These are phyloP conservation scores for Pseudopediastrum boryanum DNA, from an alignment of 139 green algal species.

Conservation along the genomic window DNA sequence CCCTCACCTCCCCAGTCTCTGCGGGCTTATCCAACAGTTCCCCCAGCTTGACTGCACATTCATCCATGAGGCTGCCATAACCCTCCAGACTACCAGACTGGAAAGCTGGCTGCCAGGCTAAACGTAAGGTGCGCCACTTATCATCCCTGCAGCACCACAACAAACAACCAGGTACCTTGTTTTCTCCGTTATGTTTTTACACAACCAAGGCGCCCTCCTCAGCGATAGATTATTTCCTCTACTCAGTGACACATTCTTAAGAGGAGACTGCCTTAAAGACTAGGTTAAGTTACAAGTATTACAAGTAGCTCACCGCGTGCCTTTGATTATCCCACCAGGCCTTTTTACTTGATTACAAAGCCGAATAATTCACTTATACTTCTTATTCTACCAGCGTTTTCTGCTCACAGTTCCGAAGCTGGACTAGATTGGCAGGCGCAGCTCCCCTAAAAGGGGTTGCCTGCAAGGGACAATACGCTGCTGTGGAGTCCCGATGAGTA, in stretches of 20 bases:
- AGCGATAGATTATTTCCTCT: background rate
- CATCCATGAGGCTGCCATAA: constrained; percentile 54
- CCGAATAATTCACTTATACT: no score
- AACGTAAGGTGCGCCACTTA: constrained; percentile 42
- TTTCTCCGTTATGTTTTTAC: background rate
- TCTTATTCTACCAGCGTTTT: no score
- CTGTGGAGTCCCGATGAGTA: no score
- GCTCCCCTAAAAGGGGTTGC: no score
- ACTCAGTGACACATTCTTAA: no score
- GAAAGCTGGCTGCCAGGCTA: constrained; percentile 61
- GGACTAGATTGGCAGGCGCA: no score
- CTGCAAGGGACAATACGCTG: no score
- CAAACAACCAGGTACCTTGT: background rate
- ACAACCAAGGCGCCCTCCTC: background rate
- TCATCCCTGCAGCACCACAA: constrained; percentile 26
- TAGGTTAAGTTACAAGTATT: background rate
- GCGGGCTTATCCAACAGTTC: constrained; percentile 34
- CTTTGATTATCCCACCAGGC: no score
- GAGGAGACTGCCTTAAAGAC: background rate
- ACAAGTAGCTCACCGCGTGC: background rate
- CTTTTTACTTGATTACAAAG: no score
- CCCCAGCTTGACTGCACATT: constrained; percentile 39
- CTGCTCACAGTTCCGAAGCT: no score
- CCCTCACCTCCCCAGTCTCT: no score
- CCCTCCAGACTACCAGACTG: constrained; percentile 37